Conservation (phyloP, 192 early-diverging fungal species). For the Gamsiella multidivaricata region DNA sequence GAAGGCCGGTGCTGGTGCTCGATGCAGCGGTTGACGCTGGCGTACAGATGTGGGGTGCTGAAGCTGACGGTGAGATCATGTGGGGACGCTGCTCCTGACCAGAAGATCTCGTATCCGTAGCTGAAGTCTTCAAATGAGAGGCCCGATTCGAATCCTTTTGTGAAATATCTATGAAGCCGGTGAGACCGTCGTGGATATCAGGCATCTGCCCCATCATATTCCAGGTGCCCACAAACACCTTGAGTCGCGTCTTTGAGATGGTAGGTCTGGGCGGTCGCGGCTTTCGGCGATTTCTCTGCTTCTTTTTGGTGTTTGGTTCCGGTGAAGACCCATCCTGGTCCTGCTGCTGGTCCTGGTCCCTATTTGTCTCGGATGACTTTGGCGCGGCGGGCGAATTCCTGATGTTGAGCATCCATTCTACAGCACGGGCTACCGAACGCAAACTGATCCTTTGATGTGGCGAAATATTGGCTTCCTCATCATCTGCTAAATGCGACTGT, state of each 20-base stretch:
- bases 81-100: not conserved
- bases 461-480: not conserved
- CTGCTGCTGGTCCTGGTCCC: not conserved
- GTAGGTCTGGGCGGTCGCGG: slow-evolving; percentile 20
- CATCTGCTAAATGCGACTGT: too few species aligned
- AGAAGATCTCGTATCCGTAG: not conserved
- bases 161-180: slow-evolving; percentile 45
- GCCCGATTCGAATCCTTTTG: not conserved
- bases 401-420: slow-evolving; percentile 19
- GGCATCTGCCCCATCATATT: slow-evolving; percentile 65
- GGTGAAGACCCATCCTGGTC: not conserved
- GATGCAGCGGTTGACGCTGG: not conserved
- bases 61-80: not conserved
- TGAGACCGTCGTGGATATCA: slow-evolving; percentile 39
- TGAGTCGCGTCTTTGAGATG: slow-evolving; percentile 55
- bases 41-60: not conserved
- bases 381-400: not conserved
- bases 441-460: not conserved
- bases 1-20: too few species aligned
- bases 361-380: not conserved
- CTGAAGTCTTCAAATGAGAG: too few species aligned
- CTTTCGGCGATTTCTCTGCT: not conserved
- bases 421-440: slow-evolving; percentile 4
- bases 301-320: not conserved
- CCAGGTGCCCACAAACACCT: slow-evolving; percentile 69